phyloP scores from a whole-genome alignment of 345 rosid genomes.

The Sonneratia alba region DNA sequence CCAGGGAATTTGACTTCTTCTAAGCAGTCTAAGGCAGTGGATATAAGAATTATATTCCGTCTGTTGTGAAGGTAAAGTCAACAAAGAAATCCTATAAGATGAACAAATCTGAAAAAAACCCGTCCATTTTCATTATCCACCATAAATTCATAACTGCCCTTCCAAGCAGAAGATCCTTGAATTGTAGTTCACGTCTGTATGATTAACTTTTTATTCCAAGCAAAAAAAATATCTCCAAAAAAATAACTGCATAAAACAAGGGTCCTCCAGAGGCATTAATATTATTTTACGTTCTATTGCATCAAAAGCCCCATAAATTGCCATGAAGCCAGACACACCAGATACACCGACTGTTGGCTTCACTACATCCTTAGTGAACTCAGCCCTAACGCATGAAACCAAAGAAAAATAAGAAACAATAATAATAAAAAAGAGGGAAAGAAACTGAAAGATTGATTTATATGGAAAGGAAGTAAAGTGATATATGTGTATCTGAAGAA shows the following conservation, averaged over 20 bases:
- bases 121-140: neutral
- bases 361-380: conserved; percentile 76
- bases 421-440: neutral
- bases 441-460: neutral
- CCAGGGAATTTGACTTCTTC: neutral
- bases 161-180: too few species aligned
- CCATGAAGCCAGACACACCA: conserved; percentile 91
- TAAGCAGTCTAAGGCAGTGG: too few species aligned
- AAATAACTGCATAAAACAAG: neutral
- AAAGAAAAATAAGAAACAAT: too few species aligned
- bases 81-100: too few species aligned
- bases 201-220: too few species aligned
- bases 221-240: neutral
- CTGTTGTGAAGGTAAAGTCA: too few species aligned
- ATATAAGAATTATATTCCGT: too few species aligned
- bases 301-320: conserved; percentile 82
- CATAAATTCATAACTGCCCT: neutral
- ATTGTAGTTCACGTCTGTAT: too few species aligned
- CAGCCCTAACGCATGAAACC: conserved; percentile 50
- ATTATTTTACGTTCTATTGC: conserved; percentile 53
- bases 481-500: neutral
- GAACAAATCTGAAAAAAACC: neutral
- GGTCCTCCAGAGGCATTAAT: neutral
- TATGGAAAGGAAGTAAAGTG: neutral
- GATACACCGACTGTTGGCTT: conserved; percentile 71